Percentiles rank a stretch among this genome's conserved stretches.
These are phyloP conservation scores for Aspergillus coremiiformis DNA, from an alignment of 495 filamentous ascomycete genomes.

Conservation along the genomic window DNA sequence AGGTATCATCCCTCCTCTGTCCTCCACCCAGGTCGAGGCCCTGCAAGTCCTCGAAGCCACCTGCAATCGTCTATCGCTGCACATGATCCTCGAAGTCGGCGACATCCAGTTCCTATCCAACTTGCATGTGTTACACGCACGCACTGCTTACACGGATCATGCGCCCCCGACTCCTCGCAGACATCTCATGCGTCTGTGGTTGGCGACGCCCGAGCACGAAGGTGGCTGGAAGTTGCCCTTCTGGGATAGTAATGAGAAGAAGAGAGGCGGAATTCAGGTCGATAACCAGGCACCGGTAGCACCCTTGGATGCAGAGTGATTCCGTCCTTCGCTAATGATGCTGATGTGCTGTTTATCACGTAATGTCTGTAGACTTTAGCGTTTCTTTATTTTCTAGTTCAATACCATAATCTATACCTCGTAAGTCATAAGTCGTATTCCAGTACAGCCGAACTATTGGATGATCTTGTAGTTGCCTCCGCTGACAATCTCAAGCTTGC, in stretches of 20 bases:
- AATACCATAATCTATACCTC: slow-evolving; percentile 6
- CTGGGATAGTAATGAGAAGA: slow-evolving; percentile 72
- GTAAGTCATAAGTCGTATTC: slow-evolving; percentile 5
- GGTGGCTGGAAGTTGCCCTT: slow-evolving; percentile 83
- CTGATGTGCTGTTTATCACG: slow-evolving; percentile 3
- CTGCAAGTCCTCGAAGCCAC: slow-evolving; percentile 59
- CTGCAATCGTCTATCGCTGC: slow-evolving; percentile 55
- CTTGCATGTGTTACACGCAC: slow-evolving; percentile 59
- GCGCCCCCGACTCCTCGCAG: slow-evolving; percentile 54
- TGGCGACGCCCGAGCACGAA: slow-evolving; percentile 70
- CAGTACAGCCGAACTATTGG: slow-evolving; percentile 11
- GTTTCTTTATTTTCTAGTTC: background rate
- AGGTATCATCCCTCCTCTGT: slow-evolving; percentile 61
- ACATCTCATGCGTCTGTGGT: slow-evolving; percentile 81
- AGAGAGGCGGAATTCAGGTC: slow-evolving; percentile 81
- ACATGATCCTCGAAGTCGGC: slow-evolving; percentile 72
- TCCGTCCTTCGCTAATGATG: background rate
- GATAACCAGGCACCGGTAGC: slow-evolving; percentile 62
- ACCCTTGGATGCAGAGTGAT: slow-evolving; percentile 66
- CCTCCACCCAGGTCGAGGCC: slow-evolving; percentile 55
- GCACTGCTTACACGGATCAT: slow-evolving; percentile 61
- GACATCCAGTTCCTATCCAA: slow-evolving; percentile 75
- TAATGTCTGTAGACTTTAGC: background rate
- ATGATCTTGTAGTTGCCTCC: slow-evolving; percentile 64
- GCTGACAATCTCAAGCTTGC: slow-evolving; percentile 59